Conservation (phyloP, 176 grass and related monocot genomes). For the Cenchrus fungigraminus region DNA sequence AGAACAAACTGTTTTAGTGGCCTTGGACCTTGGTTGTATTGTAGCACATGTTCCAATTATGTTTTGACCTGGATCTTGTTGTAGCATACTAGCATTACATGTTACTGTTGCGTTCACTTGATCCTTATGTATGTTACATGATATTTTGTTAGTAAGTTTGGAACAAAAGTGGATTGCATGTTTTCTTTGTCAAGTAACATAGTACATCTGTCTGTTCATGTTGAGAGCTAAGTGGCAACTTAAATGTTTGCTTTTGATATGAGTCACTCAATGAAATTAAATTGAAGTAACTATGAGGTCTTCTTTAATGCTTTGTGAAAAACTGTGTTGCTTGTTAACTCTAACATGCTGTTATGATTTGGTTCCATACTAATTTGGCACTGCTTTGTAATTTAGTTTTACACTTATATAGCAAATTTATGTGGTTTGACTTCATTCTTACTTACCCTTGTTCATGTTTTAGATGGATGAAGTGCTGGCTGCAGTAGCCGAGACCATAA, state of each 20-base stretch:
- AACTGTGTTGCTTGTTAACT: not conserved
- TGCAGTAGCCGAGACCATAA: conserved; percentile 88
- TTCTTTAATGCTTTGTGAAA: not conserved
- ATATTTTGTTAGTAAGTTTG: not conserved
- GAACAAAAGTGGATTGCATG: not conserved
- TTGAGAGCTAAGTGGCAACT: not conserved
- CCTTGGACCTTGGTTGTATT: not conserved
- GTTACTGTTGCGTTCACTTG: not conserved
- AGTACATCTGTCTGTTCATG: not conserved
- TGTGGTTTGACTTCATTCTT: not conserved
- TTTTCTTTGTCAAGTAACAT: not conserved
- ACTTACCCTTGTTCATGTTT: conserved; percentile 34
- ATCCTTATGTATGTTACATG: not conserved
- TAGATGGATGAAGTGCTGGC: conserved; percentile 97
- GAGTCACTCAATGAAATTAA: not conserved
- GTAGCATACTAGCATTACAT: not conserved
- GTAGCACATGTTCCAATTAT: not conserved
- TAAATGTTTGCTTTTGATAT: not conserved
- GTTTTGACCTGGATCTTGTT: not conserved
- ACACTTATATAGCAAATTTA: not conserved
- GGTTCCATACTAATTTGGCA: not conserved
- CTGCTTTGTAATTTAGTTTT: not conserved
- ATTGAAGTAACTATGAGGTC: not conserved
- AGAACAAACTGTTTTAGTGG: conserved; percentile 14
- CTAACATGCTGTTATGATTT: not conserved